Conservation (phyloP, 495 filamentous ascomycete species). For the Haplographium delicatum region DNA sequence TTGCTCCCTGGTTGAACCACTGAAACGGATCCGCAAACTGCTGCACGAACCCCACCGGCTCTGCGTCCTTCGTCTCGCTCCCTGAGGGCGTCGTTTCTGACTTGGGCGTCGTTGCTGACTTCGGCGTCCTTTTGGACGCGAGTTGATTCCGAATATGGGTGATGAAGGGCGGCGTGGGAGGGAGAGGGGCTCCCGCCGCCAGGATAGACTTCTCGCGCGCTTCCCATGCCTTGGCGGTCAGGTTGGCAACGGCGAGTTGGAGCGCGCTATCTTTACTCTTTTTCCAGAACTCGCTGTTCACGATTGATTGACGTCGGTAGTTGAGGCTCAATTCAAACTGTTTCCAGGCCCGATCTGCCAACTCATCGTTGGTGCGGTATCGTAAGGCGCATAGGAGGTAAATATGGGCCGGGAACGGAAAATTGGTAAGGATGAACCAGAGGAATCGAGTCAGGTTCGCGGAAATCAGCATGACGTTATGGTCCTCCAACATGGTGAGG, state of each 20-base stretch:
- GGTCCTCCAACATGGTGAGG: constrained; percentile 36
- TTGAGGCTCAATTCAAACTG: constrained; percentile 33
- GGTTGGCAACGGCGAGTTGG: constrained; percentile 28
- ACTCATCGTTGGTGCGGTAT: constrained; percentile 36
- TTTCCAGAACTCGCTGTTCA: constrained; percentile 12
- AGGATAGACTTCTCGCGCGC: constrained; percentile 17
- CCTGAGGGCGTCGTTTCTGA: neutral
- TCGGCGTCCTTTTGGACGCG: neutral
- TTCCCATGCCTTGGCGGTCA: constrained; percentile 32
- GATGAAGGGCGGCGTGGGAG: neutral
- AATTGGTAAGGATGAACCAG: constrained; percentile 46
- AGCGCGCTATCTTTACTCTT: constrained; percentile 28
- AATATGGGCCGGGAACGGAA: constrained; percentile 46
- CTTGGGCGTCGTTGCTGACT: neutral
- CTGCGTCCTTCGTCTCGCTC: too few species aligned
- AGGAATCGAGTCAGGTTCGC: constrained; percentile 42
- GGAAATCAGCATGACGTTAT: constrained; percentile 37
- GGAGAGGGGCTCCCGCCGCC: neutral
- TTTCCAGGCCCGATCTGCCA: constrained; percentile 48
- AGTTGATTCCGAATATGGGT: neutral
- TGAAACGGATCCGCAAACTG: neutral
- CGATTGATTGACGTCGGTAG: constrained; percentile 32
- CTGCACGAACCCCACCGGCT: neutral
- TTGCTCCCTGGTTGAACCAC: neutral
- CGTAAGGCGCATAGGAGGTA: constrained; percentile 47